Base-by-base conservation (phyloP, 2,329 filamentous ascomycete species). In the Clathrospora elynae region DNA sequence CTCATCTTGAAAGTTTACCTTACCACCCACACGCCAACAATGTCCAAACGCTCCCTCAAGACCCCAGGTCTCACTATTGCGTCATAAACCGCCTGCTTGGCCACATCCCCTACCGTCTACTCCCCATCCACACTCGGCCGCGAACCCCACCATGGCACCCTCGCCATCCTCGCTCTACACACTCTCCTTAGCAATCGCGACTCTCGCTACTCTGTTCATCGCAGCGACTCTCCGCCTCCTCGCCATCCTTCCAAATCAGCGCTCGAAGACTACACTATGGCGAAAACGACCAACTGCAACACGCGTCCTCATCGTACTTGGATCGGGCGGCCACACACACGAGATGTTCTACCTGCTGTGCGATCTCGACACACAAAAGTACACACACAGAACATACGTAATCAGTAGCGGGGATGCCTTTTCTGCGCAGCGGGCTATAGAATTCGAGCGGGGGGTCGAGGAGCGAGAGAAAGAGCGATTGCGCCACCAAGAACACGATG, bases 241-340 rank as follows among this genome's bases (percentile, higher is more conserved):
- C 49, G 56, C 64, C 24, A 70, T 75, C 41, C 64, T 76, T 16
- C 66, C 70, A 18, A 55, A 35, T 61, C 5, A 46, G 40, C 40
- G 64, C 63, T 37, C 39, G 42, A 40, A 51, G 61, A 49, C 42
- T n/a, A 41, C 5, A 12, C 47, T 53, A 35, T 50, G 55, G 43
- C 53, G 44, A 18, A 55, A 36, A 31, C 66, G 62, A 38, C 62
- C 62, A 13, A 35, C 61, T 3, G 73, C 74, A 17, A 75, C 77
- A 5, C 83, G 91, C 68, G 75, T 90, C 39, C 76, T 95, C 20
- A 81, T 95, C 51, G 85, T 97, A 17, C 85, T 97, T 16, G 93
- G 93, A 37, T 95, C 88, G 2, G 93, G 93, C 20, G 93, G 93
- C 1, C 93, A 99, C 72, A 96, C 93, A 0, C 85, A 90, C 33